phyloP scores from a whole-genome alignment of 1,139 yeast genomes.

The Candida buenavistaensis region DNA sequence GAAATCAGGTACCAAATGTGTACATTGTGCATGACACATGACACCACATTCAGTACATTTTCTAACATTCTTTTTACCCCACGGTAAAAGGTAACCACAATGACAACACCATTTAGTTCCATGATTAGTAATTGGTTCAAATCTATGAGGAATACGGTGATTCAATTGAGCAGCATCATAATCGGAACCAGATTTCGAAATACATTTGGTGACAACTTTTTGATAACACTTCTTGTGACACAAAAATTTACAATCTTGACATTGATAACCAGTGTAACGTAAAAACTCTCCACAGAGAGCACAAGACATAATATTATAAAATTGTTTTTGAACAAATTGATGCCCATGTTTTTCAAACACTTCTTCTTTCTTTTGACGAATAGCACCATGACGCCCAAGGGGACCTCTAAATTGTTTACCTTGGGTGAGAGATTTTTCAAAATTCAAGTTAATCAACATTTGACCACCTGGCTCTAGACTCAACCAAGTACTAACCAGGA shows the following conservation, averaged over 20 bases:
- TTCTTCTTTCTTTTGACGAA: conserved; percentile 91
- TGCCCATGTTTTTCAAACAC: conserved; percentile 96
- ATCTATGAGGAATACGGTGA: conserved; percentile 95
- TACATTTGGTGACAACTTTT: conserved; percentile 93
- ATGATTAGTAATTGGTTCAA: conserved; percentile 85
- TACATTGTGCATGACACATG: conserved; percentile 91
- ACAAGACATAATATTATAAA: conserved; percentile 95
- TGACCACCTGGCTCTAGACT: conserved; percentile 94
- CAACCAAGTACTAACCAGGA: conserved; percentile 77
- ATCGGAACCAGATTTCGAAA: conserved; percentile 86
- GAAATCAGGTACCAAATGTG: conserved; percentile 93
- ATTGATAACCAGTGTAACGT: conserved; percentile 91
- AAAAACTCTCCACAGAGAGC: conserved; percentile 95
- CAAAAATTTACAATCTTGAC: conserved; percentile 91
- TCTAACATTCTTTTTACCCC: conserved; percentile 93
- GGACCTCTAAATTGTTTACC: conserved; percentile 64
- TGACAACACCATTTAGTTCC: conserved; percentile 99
- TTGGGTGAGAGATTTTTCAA: conserved; percentile 63
- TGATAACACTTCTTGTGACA: conserved; percentile 95
- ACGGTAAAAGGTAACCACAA: conserved; percentile 93
- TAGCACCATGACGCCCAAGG: conserved; percentile 97
- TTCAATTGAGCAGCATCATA: conserved; percentile 87
- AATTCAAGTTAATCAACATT: conserved; percentile 72
- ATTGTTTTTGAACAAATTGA: conserved; percentile 92
- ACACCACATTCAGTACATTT: conserved; percentile 95